These are phyloP conservation scores for Boletus sensibilis DNA, from an alignment of 768 basidiomycete genomes.

Conservation along the genomic window DNA sequence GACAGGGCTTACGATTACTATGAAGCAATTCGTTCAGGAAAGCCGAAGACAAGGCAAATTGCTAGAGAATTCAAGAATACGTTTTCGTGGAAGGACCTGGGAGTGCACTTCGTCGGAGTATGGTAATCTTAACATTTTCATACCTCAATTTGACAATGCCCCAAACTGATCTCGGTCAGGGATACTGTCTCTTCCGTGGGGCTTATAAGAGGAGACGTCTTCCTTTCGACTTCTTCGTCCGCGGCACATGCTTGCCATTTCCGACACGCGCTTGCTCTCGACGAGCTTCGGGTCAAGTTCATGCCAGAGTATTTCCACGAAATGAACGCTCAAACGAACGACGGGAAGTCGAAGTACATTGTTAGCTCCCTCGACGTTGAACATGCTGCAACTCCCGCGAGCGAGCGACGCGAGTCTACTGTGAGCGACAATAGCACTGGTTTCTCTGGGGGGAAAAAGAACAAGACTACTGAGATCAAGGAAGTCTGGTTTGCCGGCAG, in stretches of 20 bases:
- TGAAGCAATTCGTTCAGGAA: constrained; percentile 16
- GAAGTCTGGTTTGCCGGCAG: constrained; percentile 69
- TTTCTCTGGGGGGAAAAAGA: neutral
- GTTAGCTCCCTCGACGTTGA: neutral
- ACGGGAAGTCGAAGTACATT: constrained; percentile 12
- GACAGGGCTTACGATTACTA: constrained; percentile 22
- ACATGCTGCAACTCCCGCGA: neutral
- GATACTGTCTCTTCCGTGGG: constrained; percentile 70
- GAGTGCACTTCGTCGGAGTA: constrained; percentile 52
- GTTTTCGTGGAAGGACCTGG: constrained; percentile 42
- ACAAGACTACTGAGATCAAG: constrained; percentile 34
- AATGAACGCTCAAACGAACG: constrained; percentile 23
- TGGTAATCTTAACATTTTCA: constrained; percentile 36
- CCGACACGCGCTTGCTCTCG: constrained; percentile 64
- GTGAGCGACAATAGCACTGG: neutral
- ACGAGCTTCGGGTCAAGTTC: constrained; percentile 61
- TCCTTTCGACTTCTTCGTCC: constrained; percentile 56
- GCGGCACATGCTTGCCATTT: constrained; percentile 57
- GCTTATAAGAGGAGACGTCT: constrained; percentile 42
- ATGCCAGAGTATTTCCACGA: constrained; percentile 42
- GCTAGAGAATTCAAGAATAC: constrained; percentile 42
- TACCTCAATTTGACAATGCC: neutral
- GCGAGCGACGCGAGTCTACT: neutral
- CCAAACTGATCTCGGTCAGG: constrained; percentile 35
- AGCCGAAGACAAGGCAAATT: constrained; percentile 19